Base-by-base conservation (phyloP, 352 stramenopile genomes). In the Globisporangium parvum region DNA sequence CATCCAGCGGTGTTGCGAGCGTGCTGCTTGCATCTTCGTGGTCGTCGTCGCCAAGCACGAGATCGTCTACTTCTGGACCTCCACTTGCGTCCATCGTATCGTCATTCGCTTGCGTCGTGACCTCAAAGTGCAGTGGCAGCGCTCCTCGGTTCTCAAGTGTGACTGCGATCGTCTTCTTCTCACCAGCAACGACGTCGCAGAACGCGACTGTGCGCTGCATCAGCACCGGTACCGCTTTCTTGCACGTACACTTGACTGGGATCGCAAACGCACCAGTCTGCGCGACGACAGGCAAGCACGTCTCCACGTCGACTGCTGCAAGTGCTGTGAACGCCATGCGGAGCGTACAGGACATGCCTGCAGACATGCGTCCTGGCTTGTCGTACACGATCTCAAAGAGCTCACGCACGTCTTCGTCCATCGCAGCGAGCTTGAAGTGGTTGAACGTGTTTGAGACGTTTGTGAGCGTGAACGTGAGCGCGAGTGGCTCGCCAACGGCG, bases 361-460 rank as follows among this genome's bases (percentile, higher is more conserved):
- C 92, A 0, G 82, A 93, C 87, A 98, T 96, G 0, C 92, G 67
- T 4, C 92, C 91, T 2, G 89, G 92, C 24, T 81, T 81, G 12
- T 91, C 71, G 49, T 94, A 97, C 21, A 62, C 60, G 24, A 98
- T 71, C n/a, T 94, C 81, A 50, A 98, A 97, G 24, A 88, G 86
- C 40, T 96, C 83, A 15, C 70, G 67, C 17, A 96, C 60, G 8
- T 80, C 58, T 33, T 93, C 80, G 17, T 78, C 67, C 47, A 97
- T 65, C 0, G 77, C 63, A 1, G 96, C 64, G 9, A 97, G 52
- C 37, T 91, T 92, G 63, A 97, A 96, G 40, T 87, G 83, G 68
- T 96, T 97, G 61, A 97, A 97, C 0, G 87, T 96, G 42, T 94
- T 88, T 0, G 86, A 96, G 4, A 96, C 76, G 52, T 97, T 98